phyloP scores from a whole-genome alignment of 1,284 basidiomycete genomes.

The Apiotrichum porosum region DNA sequence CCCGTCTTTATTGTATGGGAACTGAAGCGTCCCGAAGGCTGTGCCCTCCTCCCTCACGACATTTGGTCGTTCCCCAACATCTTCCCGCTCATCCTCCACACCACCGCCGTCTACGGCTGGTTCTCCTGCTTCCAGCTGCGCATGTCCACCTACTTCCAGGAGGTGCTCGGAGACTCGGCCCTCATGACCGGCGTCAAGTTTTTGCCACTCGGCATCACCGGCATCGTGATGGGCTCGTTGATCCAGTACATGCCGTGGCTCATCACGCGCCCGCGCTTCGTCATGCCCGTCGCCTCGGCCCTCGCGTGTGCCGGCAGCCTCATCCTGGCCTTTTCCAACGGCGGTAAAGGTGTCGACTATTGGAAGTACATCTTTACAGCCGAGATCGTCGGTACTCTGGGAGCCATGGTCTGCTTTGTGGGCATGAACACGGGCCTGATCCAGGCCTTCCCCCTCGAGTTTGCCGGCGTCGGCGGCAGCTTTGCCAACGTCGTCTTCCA shows the following conservation, averaged over 20 bases:
- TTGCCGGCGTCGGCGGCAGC: constrained; percentile 39
- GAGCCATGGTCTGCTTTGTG: constrained; percentile 28
- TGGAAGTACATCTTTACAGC: constrained; percentile 33
- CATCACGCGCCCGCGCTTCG: constrained; percentile 26
- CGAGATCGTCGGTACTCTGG: constrained; percentile 14
- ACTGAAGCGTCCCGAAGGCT: constrained; percentile 19
- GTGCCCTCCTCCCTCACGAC: constrained; percentile 28
- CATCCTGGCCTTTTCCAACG: constrained; percentile 33
- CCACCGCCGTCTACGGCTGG: constrained; percentile 9
- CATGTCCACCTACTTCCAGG: constrained; percentile 29
- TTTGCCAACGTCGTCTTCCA: constrained; percentile 39
- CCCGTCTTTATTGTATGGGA: constrained; percentile 43
- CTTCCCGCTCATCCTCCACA: constrained; percentile 32
- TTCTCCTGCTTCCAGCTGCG: constrained; percentile 19
- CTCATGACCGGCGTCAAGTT: constrained; percentile 34
- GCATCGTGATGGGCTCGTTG: constrained; percentile 25
- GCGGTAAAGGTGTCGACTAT: constrained; percentile 38
- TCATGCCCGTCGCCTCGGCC: constrained; percentile 16
- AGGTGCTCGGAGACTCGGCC: constrained; percentile 17
- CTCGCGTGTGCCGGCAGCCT: constrained; percentile 11
- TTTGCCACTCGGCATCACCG: constrained; percentile 36
- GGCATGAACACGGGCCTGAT: constrained; percentile 28
- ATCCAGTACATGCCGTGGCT: constrained; percentile 26
- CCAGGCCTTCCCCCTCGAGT: constrained; percentile 32
- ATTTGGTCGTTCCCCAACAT: constrained; percentile 37